Base-by-base conservation (phyloP, 202 grass and related monocot genomes). In the Carex arenaria region DNA sequence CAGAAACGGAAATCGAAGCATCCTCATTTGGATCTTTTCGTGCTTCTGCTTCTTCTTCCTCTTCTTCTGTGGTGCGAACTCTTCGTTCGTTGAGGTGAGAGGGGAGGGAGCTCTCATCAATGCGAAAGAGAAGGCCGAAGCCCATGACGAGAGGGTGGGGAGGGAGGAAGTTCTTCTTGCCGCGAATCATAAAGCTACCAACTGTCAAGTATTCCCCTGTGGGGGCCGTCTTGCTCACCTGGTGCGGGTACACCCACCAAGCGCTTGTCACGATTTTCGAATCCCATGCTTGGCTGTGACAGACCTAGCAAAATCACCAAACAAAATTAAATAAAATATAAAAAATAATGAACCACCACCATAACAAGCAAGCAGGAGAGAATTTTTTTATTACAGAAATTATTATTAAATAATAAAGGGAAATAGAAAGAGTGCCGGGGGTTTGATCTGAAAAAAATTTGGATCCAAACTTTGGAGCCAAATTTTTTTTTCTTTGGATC, bases 151-250 rank as follows among this genome's bases (percentile, higher is more conserved):
- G 91, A 23, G 95, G 93, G 79, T 90, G 89, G 74, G 93, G 96
- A 65, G 93, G 96, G 64, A 95, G 93, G 56, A 95, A 98, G 72
- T 88, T 98, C 89, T 98, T 98, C 80, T 93, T 98, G 72, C 96
- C 96, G 80, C 96, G 92, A 85, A 98, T 90, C 96, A 98, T 98
- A 81, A 98, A 98, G 88, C 95, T 98, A 26, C 96, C 96, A 61
- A 98, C 93, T 32, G 96, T 98, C 62, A 98, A 85, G 87, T 98
- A 98, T 79, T 98, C 96, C 47, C 96, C 96, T 22, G 96, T 92
- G 32, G 96, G 96, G 82, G 96, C 96, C 61, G 96, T 98, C 85
- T 98, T 98, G 85, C 96, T 98, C 73, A 98, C 96, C 93, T 98
- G 93, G 83, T 98, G 83, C 18, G 96, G 93, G 85, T 95, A 98